These are phyloP conservation scores for Cyberlindnera euphorbiae DNA, from an alignment of 805 yeast species.

Conservation along the genomic window DNA sequence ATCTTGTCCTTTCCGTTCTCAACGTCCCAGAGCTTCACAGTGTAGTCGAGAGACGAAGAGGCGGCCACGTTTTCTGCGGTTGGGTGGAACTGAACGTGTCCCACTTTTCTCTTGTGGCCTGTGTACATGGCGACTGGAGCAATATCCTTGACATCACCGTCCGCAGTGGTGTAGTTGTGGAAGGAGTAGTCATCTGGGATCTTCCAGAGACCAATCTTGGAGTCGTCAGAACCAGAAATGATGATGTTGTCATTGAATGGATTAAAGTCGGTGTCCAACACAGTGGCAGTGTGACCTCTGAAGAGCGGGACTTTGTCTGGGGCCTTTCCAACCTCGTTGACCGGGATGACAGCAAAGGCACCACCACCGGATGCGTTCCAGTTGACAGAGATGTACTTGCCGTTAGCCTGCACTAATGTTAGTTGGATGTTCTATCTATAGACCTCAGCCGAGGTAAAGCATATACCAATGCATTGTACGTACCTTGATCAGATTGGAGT, in stretches of 20 bases:
- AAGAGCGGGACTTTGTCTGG: constrained; percentile 92
- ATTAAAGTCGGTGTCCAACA: constrained; percentile 91
- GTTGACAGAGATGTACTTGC: constrained; percentile 78
- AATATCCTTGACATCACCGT: constrained; percentile 62
- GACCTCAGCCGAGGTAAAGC: not conserved
- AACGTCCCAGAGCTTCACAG: constrained; percentile 88
- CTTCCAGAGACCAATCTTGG: constrained; percentile 79
- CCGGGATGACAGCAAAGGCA: constrained; percentile 91
- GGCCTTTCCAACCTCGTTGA: constrained; percentile 80
- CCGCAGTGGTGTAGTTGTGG: constrained; percentile 48
- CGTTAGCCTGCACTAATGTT: constrained; percentile 52
- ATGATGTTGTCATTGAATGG: constrained; percentile 78
- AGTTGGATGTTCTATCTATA: not conserved
- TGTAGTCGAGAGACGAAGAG: constrained; percentile 84
- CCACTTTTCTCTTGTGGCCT: constrained; percentile 94
- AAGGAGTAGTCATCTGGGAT: constrained; percentile 81
- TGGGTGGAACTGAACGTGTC: constrained; percentile 88
- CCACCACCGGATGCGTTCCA: constrained; percentile 98
- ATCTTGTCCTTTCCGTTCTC: constrained; percentile 65
- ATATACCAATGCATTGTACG: too few species aligned
- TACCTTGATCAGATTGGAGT: constrained; percentile 76
- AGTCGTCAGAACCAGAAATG: constrained; percentile 80
- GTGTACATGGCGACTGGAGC: constrained; percentile 62
- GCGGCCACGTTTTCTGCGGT: constrained; percentile 83
- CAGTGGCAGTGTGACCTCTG: constrained; percentile 94